Evolutionary conservation across 306 rosid genomes (phyloP), one percentile per base, ranked within the genome.

Genomic region (Rosa persica): DNA sequence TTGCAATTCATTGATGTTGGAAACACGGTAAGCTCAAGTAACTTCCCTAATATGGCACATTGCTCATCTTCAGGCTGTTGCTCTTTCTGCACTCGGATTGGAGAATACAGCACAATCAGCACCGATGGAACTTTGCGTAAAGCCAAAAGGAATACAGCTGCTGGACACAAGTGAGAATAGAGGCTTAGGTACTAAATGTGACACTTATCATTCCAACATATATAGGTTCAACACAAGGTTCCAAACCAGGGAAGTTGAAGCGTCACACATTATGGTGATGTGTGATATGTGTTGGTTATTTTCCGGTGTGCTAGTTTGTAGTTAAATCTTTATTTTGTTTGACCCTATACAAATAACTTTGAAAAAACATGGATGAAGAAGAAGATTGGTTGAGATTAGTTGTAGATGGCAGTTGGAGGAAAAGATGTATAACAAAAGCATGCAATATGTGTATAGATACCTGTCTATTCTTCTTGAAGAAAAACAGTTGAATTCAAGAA

Each of bases 11-110:
- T 30, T 30, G 34, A 30, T 30, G 34, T 30, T 30, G 34, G 34
- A 30, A 30, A 30, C 34, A 30, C 2, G 34, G 34, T 30, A 30
- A 30, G 34, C 34, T 30, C 34, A 30, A 30, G 3, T 30, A 30
- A 30, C 34, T 30, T 30, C 34, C 34, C 34, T 30, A 30, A 30
- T 30, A 30, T 30, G 34, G 34, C 90, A 92, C 73, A 84, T 92
- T 80, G 97, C 97, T n/a, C 87, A 90, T 87, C 95, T 92, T 70
- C 95, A 92, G 82, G 87, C 92, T 52, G 95, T 82, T 55, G 83
- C 92, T 48, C 90, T 90, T 43, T 67, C 87, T 30, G 76, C 82
- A 51, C 84, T 85, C 46, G 93, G 89, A 34, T 86, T 83, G 97
- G 93, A 87, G 79, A 90, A 51, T 42, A 89, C 87, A 83, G 87